Conservation (phyloP, 1,139 yeast genomes). For the Taphrina betulina region DNA sequence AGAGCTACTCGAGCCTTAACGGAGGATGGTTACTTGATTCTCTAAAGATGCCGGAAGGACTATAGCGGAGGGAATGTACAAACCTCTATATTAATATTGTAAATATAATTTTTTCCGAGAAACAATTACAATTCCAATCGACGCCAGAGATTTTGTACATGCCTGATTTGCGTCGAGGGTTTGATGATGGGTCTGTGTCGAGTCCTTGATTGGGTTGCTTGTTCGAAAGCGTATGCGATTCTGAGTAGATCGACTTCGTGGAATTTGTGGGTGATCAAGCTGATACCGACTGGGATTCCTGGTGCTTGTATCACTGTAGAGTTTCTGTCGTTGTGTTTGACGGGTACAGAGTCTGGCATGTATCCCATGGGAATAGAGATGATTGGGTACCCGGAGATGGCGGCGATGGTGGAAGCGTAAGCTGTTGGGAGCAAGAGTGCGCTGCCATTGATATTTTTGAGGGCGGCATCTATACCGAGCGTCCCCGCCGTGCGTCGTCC, state of each 20-base stretch:
- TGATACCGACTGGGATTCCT: background rate
- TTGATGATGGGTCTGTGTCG: background rate
- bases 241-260: background rate
- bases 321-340: background rate
- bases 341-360: background rate
- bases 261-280: background rate
- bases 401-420: background rate
- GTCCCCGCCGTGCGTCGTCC: background rate
- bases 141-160: no score
- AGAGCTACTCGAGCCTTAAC: background rate
- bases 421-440: background rate
- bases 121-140: no score
- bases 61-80: no score
- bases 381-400: conserved; percentile 6
- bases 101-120: no score
- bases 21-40: conserved; percentile 25
- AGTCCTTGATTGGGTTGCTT: background rate
- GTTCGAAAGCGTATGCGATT: background rate
- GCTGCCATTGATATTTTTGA: background rate
- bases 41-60: conserved; percentile 26
- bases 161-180: background rate
- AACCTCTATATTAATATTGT: no score
- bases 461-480: conserved; percentile 5
- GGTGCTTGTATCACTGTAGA: background rate
- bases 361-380: conserved; percentile 6